Evolutionary conservation across 1,284 basidiomycete species (phyloP), one percentile per base, ranked within the genome.

Genomic region (Clitocybe nebularis): DNA sequence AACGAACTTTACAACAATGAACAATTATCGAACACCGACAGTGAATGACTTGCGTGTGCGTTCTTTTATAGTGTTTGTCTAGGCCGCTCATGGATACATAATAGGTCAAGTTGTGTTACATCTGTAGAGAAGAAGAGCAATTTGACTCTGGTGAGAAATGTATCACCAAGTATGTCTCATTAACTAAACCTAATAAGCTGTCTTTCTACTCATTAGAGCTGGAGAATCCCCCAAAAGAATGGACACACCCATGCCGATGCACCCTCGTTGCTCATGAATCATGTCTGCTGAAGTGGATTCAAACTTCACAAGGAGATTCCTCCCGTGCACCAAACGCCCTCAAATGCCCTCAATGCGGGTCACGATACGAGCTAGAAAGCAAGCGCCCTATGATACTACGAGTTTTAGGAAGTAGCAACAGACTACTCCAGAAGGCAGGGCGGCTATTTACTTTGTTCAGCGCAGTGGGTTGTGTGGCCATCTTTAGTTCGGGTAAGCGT

Each of bases 181-280:
- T 26, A 16, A 25, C 10, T 19, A 25, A 20, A 21, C 16, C n/a
- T 26, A 23, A 38, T 23, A 30, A 46, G 33, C 32, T 22, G 24
- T 13, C n/a, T 37, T 33, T 30, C 13, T 17, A 16, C 16, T 33
- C 36, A 47, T 40, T 20, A 50, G 47, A 36, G 37, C 39, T 46
- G 13, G 49, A 58, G 26, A 55, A 66, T 10, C 74, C 76, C 10
- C 72, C 74, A 10, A 65, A 71, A 24, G 56, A 63, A 43, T 89
- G 86, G 84, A 79, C 81, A 0, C 87, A 90, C 54, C 86, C 87
- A 0, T 90, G 87, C 61, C 75, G 66, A 41, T 90, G 87, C 58
- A 86, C 87, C 0, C 73, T 90, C 21, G 67, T 90, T 30, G 86
- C 87, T 1, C 88, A 90, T 61, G 83, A 89, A 57, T 63, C 75